phyloP scores from a whole-genome alignment of 2,329 filamentous ascomycete species.

The Aspergillus pseudoglaucus region DNA sequence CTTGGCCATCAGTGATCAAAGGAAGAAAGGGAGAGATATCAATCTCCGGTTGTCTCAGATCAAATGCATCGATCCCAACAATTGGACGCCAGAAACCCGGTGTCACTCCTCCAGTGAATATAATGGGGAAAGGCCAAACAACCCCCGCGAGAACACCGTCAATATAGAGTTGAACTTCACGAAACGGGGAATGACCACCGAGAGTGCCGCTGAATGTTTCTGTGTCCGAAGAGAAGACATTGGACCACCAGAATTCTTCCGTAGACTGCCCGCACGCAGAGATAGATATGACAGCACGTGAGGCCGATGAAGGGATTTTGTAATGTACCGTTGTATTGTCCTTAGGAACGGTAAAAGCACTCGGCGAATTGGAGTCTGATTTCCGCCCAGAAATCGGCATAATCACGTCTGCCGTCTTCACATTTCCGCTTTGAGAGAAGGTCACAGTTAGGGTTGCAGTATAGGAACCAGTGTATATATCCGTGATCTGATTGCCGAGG shows the following conservation, averaged over 20 bases:
- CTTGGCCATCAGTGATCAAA: conserved; percentile 56
- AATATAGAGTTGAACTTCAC: conserved; percentile 70
- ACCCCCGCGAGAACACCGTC: conserved; percentile 68
- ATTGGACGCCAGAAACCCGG: conserved; percentile 72
- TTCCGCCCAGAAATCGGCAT: conserved; percentile 49
- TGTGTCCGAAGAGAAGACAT: conserved; percentile 59
- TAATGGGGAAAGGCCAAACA: conserved; percentile 73
- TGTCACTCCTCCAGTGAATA: conserved; percentile 75
- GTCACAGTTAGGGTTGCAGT: conserved; percentile 68
- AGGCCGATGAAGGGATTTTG: conserved; percentile 58
- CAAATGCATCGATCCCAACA: conserved; percentile 71
- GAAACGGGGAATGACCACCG: conserved; percentile 65
- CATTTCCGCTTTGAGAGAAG: conserved; percentile 53
- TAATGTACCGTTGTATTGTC: conserved; percentile 56
- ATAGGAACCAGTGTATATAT: conserved; percentile 65
- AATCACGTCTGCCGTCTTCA: conserved; percentile 54
- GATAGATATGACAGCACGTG: conserved; percentile 67
- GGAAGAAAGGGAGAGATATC: conserved; percentile 74
- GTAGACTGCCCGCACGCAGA: conserved; percentile 67
- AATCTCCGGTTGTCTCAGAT: conserved; percentile 72
- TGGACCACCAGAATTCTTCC: conserved; percentile 84
- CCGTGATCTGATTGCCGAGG: conserved; percentile 64
- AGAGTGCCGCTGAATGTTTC: conserved; percentile 53
- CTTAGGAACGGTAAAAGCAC: conserved; percentile 61
- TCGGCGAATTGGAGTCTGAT: conserved; percentile 45